phyloP scores from a whole-genome alignment of 2,329 filamentous ascomycete species.

The Penicillium sp. region DNA sequence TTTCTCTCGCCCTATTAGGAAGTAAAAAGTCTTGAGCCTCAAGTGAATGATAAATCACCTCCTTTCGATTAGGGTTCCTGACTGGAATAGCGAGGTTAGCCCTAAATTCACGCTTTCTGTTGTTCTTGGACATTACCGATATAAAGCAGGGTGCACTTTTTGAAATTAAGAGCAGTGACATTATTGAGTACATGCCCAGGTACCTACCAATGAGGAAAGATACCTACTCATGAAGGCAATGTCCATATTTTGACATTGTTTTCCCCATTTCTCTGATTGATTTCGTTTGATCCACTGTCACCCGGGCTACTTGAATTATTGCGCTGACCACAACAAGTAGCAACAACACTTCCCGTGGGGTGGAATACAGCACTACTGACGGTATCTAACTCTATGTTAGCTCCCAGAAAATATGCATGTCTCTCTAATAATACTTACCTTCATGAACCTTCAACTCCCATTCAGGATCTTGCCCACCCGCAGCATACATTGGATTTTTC shows the following conservation, averaged over 20 bases:
- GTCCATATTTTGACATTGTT: conserved; percentile 43
- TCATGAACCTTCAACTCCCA: conserved; percentile 48
- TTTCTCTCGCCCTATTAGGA: no score
- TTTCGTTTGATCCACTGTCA: conserved; percentile 13
- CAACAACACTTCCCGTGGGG: conserved; percentile 48
- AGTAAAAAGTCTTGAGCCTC: no score
- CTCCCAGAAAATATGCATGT: neutral
- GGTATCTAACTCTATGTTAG: conserved; percentile 39
- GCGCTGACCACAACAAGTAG: conserved; percentile 52
- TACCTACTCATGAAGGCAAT: conserved; percentile 22
- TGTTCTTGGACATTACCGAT: neutral
- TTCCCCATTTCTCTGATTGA: conserved; percentile 28
- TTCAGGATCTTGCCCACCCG: conserved; percentile 45
- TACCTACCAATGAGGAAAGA: no score
- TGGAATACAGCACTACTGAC: conserved; percentile 51
- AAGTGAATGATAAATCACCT: no score
- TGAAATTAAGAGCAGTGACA: no score
- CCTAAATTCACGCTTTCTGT: neutral
- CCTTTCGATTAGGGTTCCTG: no score
- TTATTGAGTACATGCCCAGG: no score
- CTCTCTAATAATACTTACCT: conserved; percentile 32
- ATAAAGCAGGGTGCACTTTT: no score
- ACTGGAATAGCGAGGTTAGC: neutral
- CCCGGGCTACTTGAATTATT: conserved; percentile 15
- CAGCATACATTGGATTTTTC: conserved; percentile 45